These are phyloP conservation scores for Cornus suecica DNA, from an alignment of 148 eudicot genomes.

Conservation along the genomic window DNA sequence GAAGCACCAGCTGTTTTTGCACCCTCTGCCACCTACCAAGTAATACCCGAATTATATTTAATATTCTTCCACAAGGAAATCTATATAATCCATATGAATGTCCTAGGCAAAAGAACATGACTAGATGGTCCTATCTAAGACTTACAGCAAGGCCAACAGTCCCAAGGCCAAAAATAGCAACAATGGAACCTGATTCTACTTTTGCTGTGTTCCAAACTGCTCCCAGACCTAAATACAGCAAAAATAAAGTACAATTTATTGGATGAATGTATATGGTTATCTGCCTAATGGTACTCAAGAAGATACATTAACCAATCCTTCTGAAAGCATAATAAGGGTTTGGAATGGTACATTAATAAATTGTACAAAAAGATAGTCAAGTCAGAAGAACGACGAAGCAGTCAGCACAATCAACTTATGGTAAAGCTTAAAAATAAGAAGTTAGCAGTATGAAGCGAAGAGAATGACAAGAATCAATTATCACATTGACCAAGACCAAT, in stretches of 20 bases:
- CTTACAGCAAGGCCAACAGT: slow-evolving; percentile 97
- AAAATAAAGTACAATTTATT: background rate
- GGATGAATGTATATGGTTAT: background rate
- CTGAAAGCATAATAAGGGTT: background rate
- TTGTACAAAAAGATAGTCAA: background rate
- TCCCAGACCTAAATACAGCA: slow-evolving; percentile 69
- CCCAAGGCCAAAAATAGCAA: slow-evolving; percentile 99
- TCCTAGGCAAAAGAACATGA: background rate
- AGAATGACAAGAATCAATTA: background rate
- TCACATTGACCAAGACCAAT: slow-evolving; percentile 1
- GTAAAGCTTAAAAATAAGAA: background rate
- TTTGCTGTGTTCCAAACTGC: slow-evolving; percentile 99
- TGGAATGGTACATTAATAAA: background rate
- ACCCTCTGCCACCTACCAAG: slow-evolving; percentile 89
- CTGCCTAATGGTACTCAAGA: background rate
- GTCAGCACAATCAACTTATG: background rate
- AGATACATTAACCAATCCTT: background rate
- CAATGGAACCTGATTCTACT: slow-evolving; percentile 93
- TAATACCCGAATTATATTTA: background rate
- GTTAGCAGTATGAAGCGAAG: background rate
- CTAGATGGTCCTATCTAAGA: slow-evolving; percentile 9
- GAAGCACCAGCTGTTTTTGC: slow-evolving; percentile 91
- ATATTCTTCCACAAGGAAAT: background rate
- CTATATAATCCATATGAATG: background rate
- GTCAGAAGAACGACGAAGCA: background rate